Evolutionary conservation across 2,329 filamentous ascomycete genomes (phyloP).

Genomic region (Fonsecaea multimorphosa): DNA sequence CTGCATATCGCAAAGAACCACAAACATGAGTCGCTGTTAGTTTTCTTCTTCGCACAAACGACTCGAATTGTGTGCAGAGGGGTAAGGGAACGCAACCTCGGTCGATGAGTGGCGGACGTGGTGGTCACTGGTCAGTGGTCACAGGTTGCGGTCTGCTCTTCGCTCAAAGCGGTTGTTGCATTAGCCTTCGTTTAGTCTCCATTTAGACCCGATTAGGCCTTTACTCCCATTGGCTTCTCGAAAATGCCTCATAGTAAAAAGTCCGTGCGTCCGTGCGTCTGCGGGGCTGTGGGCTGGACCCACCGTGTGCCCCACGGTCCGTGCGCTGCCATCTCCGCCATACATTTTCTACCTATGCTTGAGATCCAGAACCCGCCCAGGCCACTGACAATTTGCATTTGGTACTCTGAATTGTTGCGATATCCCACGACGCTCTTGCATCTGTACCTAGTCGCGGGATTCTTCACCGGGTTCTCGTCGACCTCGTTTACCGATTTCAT

Average conservation of each 20-base stretch:
- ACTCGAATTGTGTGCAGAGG: constrained; percentile 6
- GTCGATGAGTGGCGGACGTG: constrained; percentile 16
- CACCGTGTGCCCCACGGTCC: constrained; percentile 12
- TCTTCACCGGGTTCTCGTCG: neutral
- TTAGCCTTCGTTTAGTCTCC: constrained; percentile 27
- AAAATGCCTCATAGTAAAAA: constrained; percentile 38
- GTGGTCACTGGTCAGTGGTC: constrained; percentile 5
- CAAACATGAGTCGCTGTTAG: neutral
- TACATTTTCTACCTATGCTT: neutral
- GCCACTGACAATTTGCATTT: constrained; percentile 23
- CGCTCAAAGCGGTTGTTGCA: constrained; percentile 22
- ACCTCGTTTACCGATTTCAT: constrained; percentile 1
- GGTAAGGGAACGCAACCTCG: constrained; percentile 11
- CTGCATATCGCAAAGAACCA: constrained; percentile 1
- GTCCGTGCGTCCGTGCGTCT: too few species aligned
- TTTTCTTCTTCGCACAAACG: neutral
- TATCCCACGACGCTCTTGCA: constrained; percentile 8
- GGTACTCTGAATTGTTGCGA: constrained; percentile 12
- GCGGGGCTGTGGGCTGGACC: constrained; percentile 12
- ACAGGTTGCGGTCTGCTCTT: neutral
- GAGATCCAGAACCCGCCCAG: constrained; percentile 21
- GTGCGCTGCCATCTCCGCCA: constrained; percentile 2
- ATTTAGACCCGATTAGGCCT: neutral
- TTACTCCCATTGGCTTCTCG: constrained; percentile 28
- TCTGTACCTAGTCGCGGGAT: neutral